Evolutionary conservation across 305 asterid genomes (phyloP).

Genomic region (Fraxinus velutina): DNA sequence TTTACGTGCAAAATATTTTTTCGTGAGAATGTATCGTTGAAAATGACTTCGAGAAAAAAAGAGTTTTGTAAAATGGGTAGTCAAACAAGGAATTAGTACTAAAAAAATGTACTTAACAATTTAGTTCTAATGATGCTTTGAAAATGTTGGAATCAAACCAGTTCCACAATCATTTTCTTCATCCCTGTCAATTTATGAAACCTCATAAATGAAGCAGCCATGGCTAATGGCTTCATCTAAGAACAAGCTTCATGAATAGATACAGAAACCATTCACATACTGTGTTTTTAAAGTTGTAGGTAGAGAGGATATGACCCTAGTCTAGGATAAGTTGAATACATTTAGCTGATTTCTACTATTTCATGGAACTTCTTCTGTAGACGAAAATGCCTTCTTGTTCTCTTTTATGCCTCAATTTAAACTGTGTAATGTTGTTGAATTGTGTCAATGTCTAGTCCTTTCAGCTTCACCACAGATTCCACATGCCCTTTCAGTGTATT

Average conservation of each 20-base stretch:
- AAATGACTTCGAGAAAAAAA: not conserved
- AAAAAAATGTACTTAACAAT: not conserved
- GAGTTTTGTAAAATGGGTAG: not conserved
- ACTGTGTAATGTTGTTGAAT: constrained; percentile 59
- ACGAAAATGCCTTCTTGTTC: not conserved
- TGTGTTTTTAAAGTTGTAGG: not conserved
- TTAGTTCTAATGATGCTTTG: not conserved
- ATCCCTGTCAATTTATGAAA: constrained; percentile 2
- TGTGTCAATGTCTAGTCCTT: constrained; percentile 56
- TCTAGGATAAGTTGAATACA: not conserved
- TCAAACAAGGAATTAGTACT: not conserved
- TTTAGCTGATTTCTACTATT: not conserved
- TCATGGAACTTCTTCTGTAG: constrained; percentile 15
- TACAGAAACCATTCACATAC: not conserved
- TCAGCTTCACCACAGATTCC: constrained; percentile 58
- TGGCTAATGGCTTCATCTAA: not conserved
- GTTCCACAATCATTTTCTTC: constrained; percentile 14
- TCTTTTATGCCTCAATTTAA: constrained; percentile 18
- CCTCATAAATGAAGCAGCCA: not conserved
- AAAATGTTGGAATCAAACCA: not conserved
- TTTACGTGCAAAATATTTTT: not conserved
- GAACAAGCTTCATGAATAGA: not conserved
- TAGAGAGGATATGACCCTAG: not conserved
- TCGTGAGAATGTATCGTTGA: not conserved
- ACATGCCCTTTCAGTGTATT: constrained; percentile 61